A percentile compares a stretch with the other conserved stretches of the same genome.
phyloP scores from a whole-genome alignment of 78 protist genomes.

The Dictyostelium capitatum region DNA sequence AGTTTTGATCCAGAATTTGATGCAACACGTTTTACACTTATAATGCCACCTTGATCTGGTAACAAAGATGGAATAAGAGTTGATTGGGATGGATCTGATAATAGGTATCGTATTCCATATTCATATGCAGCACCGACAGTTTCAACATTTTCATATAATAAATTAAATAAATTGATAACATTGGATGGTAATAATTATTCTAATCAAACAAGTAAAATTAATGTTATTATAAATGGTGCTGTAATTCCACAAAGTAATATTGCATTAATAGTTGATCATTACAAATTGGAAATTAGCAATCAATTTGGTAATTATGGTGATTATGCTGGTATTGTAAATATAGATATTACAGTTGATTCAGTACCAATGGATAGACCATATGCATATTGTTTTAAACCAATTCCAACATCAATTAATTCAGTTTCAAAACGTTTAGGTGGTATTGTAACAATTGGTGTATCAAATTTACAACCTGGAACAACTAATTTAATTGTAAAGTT shows the following conservation, averaged over 20 bases:
- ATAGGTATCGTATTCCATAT: too few relatives aligned
- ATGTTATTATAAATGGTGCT: neutral
- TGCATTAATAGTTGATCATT: neutral
- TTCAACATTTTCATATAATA: neutral
- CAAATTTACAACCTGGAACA: neutral
- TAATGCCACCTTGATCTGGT: too few relatives aligned
- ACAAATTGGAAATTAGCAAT: neutral
- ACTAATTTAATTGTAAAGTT: too few relatives aligned
- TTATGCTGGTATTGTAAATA: neutral
- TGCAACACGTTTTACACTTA: too few relatives aligned
- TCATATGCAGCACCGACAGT: neutral
- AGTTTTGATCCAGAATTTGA: too few relatives aligned
- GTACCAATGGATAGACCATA: neutral
- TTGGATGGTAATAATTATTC: neutral
- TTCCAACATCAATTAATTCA: slow-evolving; percentile 1
- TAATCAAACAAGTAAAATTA: neutral
- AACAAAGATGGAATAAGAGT: too few relatives aligned
- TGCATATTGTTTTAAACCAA: neutral
- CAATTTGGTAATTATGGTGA: neutral
- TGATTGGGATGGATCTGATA: too few relatives aligned
- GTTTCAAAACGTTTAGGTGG: neutral
- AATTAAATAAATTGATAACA: neutral
- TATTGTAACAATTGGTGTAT: neutral
- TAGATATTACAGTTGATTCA: neutral
- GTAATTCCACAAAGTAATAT: neutral